These are phyloP conservation scores for Torrubiellomyces zombiae DNA, from an alignment of 2,329 filamentous ascomycete genomes.

Conservation along the genomic window DNA sequence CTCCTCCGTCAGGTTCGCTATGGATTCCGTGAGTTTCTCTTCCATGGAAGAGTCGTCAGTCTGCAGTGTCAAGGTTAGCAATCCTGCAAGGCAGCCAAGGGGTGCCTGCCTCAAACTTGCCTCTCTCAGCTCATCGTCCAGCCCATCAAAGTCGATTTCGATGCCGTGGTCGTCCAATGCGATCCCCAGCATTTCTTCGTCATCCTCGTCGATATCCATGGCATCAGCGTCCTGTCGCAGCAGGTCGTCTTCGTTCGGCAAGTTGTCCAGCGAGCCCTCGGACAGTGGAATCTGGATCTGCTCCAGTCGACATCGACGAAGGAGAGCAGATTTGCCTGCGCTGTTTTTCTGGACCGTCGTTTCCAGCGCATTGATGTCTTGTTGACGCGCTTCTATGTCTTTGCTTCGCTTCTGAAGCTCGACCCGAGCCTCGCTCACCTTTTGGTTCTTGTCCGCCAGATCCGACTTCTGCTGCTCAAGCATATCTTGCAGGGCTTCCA, in stretches of 20 bases:
- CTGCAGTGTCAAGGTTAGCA: slow-evolving; percentile 33
- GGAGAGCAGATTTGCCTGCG: slow-evolving; percentile 64
- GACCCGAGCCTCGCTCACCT: slow-evolving; percentile 59
- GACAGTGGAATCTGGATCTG: slow-evolving; percentile 74
- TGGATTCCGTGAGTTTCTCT: slow-evolving; percentile 59
- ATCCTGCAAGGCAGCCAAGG: background rate
- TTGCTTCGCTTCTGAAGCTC: slow-evolving; percentile 74
- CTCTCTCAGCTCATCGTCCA: slow-evolving; percentile 69
- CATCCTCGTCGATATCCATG: slow-evolving; percentile 75
- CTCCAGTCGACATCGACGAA: slow-evolving; percentile 83
- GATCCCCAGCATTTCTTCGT: slow-evolving; percentile 41
- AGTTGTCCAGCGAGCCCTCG: slow-evolving; percentile 60
- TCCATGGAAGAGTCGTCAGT: slow-evolving; percentile 56
- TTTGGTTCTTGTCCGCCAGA: slow-evolving; percentile 53
- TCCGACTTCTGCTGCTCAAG: slow-evolving; percentile 53
- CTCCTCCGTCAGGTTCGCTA: slow-evolving; percentile 56
- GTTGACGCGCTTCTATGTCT: slow-evolving; percentile 58
- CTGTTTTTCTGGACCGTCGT: slow-evolving; percentile 74
- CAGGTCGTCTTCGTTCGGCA: slow-evolving; percentile 75
- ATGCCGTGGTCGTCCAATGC: slow-evolving; percentile 83
- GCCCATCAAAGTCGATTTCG: slow-evolving; percentile 64
- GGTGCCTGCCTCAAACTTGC: too few relatives aligned
- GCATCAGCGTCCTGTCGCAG: slow-evolving; percentile 64
- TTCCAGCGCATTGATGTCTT: slow-evolving; percentile 64
- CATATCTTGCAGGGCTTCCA: slow-evolving; percentile 58